phyloP scores from a whole-genome alignment of 2,329 filamentous ascomycete genomes.

The Fusarium pseudonygamai region DNA sequence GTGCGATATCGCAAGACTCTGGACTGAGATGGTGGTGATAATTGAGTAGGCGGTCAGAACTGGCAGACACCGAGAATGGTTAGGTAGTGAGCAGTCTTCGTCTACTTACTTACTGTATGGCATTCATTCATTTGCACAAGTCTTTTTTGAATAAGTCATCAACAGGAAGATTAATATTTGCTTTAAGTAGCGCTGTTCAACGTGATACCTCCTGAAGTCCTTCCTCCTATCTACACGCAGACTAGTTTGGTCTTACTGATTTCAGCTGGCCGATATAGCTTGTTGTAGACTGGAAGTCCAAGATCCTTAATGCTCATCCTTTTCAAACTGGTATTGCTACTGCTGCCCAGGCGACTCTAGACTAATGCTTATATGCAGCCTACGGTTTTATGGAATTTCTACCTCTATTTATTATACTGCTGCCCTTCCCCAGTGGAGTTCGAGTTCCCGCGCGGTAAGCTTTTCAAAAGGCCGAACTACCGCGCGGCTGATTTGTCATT shows the following conservation, averaged over 20 bases:
- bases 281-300: neutral
- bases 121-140: too few species aligned
- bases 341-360: neutral
- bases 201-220: accelerated
- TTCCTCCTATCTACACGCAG: accelerated
- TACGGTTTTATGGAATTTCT: neutral
- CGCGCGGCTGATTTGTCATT: neutral
- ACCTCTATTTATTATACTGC: neutral
- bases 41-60: neutral
- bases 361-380: neutral
- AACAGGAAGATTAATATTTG: accelerated
- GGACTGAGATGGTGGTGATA: neutral
- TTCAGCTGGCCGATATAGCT: neutral
- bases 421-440: neutral
- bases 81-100: neutral
- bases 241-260: neutral
- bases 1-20: neutral
- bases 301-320: neutral
- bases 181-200: accelerated
- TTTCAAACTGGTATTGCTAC: accelerated
- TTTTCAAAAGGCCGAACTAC: neutral
- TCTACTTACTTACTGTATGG: too few species aligned
- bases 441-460: neutral
- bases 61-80: neutral
- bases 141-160: accelerated